Base-by-base conservation (phyloP, 139 green algal species). In the Chlamydomonas incerta region DNA sequence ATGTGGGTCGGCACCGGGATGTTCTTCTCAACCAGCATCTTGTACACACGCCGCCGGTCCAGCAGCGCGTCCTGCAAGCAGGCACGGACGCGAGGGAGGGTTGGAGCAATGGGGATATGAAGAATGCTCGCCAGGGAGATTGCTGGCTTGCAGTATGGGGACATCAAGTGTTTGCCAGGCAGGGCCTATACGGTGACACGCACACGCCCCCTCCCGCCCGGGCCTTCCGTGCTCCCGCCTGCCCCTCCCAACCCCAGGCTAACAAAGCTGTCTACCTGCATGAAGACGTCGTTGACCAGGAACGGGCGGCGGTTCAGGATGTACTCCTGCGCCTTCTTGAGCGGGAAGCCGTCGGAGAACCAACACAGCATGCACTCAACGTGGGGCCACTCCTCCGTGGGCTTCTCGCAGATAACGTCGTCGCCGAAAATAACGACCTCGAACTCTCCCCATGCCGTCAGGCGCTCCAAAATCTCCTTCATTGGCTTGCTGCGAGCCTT, bases 291-390 rank as follows among this genome's bases (percentile, higher is more conserved):
- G 88, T 99, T 99, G 75, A 99, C 93, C 23, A 99, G 88, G 90
- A 98, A 99, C 18, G 97, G 97, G 74, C 94, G 93, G 37, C 95
- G 86, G n/a, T 77, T 63, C 24, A 87, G 79, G 35, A 86, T 58
- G 28, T 87, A 91, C 31, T 81, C 75, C 69, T 87, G 84, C 15
- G 93, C 97, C 93, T 99, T 99, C 24, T 91, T 77, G 21, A 99
- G 88, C 0, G 98, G 98, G 71, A 99, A 99, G n/a, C 96, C 96
- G 15, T 97, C 93, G 50, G 91, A 97, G 92, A 98, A 96, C 95
- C 98, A 99, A 46, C 93, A 95, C 70, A 99, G 94, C 72, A 99
- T 86, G 74, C 91, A 95, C 60, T 99, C 94, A 35, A 92, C 95
- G 23, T 92, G 60, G 2, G 98, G 98, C 98, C 98, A 99, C 46